Evolutionary conservation across 192 early-diverging fungal genomes (phyloP).

Genomic region (Linnemannia schmuckeri): DNA sequence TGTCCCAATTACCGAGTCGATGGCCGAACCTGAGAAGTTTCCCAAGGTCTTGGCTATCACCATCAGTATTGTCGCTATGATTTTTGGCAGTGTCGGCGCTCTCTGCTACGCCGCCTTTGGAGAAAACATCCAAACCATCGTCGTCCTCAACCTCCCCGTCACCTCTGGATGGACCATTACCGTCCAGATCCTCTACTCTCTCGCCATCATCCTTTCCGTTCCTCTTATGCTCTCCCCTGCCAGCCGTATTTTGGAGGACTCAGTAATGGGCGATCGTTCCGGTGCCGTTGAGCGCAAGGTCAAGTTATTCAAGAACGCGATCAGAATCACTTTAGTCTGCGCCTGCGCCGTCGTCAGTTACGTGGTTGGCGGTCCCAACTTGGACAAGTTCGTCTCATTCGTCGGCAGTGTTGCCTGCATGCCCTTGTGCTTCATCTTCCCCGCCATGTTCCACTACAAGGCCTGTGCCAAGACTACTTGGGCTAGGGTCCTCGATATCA

Average conservation of each 20-base stretch:
- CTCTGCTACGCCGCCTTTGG: slow-evolving; percentile 87
- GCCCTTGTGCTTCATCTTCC: slow-evolving; percentile 87
- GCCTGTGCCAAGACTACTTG: slow-evolving; percentile 66
- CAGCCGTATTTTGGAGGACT: slow-evolving; percentile 86
- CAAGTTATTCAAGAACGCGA: slow-evolving; percentile 83
- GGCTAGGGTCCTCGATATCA: slow-evolving; percentile 68
- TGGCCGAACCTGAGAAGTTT: slow-evolving; percentile 88
- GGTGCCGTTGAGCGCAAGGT: slow-evolving; percentile 78
- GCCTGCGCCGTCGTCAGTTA: slow-evolving; percentile 77
- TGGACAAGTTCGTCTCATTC: slow-evolving; percentile 92
- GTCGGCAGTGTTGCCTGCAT: slow-evolving; percentile 84
- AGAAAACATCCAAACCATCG: slow-evolving; percentile 83
- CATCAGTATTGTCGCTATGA: slow-evolving; percentile 74
- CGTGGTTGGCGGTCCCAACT: slow-evolving; percentile 70
- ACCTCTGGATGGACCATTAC: slow-evolving; percentile 67
- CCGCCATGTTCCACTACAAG: slow-evolving; percentile 84
- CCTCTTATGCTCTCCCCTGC: slow-evolving; percentile 90
- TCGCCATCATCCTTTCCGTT: slow-evolving; percentile 91
- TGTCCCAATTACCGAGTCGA: slow-evolving; percentile 79
- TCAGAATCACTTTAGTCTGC: slow-evolving; percentile 71
- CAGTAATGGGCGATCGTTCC: slow-evolving; percentile 64
- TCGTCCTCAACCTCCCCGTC: slow-evolving; percentile 86
- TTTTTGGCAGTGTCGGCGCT: slow-evolving; percentile 82
- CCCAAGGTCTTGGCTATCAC: slow-evolving; percentile 76
- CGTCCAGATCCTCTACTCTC: slow-evolving; percentile 84